A percentile compares a stretch with the other conserved stretches of the same genome.
Conservation (phyloP, 176 grass and related monocot genomes). For the Oryza glaberrima region DNA sequence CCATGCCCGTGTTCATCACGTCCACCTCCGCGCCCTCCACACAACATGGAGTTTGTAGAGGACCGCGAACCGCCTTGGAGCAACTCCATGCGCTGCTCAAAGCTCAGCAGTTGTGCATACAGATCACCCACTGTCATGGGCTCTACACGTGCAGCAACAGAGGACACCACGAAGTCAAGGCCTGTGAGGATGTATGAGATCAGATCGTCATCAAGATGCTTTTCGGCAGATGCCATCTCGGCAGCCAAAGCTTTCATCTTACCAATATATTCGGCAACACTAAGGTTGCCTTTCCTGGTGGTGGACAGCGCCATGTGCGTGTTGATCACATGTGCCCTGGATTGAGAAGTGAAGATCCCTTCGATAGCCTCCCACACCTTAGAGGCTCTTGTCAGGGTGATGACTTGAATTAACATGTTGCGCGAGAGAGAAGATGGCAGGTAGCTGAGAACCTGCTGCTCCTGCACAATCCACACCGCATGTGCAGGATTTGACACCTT, state of each 20-base stretch:
- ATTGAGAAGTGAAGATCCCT: background rate
- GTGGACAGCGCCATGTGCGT: background rate
- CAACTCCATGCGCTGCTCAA: background rate
- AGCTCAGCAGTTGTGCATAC: background rate
- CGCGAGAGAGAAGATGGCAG: background rate
- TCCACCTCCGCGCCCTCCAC: background rate
- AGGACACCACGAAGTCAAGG: background rate
- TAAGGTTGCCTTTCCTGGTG: background rate
- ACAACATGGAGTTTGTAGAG: background rate
- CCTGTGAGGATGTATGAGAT: background rate
- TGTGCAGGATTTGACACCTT: background rate
- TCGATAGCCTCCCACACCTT: background rate
- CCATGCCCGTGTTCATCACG: too few relatives aligned
- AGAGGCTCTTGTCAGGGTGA: background rate
- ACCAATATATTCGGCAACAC: too few relatives aligned
- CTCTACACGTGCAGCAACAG: too few relatives aligned
- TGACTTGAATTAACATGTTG: background rate
- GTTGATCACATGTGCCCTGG: background rate
- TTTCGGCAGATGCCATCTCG: background rate
- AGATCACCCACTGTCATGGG: background rate
- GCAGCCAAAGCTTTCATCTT: too few relatives aligned
- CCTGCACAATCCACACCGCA: background rate
- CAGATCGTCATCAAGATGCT: background rate
- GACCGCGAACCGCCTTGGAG: background rate
- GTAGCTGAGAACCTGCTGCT: background rate